phyloP scores from a whole-genome alignment of 164 flowering plant genomes.

The Litsea cubeba region DNA sequence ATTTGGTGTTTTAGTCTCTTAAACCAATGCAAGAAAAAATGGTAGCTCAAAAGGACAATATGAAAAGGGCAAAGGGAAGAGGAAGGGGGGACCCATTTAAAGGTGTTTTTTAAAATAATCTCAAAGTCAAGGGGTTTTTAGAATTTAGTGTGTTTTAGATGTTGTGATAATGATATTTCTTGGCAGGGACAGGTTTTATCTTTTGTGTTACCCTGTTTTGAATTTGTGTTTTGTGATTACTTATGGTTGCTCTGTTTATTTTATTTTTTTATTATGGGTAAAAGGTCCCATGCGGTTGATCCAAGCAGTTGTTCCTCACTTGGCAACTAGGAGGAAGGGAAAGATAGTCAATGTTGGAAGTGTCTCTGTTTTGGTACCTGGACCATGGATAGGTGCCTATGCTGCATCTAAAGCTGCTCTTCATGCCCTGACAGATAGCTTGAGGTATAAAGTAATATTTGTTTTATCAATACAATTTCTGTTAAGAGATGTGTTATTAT shows the following conservation, averaged over 20 bases:
- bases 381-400: slow-evolving; percentile 89
- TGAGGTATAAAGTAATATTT: slow-evolving; percentile 41
- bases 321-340: slow-evolving; percentile 74
- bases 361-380: slow-evolving; percentile 62
- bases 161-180: too few relatives aligned
- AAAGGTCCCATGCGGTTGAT: slow-evolving; percentile 74
- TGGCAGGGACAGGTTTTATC: too few relatives aligned
- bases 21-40: too few relatives aligned
- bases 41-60: too few relatives aligned
- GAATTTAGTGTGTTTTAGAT: too few relatives aligned
- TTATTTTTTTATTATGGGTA: not conserved
- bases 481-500: not conserved
- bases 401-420: slow-evolving; percentile 83
- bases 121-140: too few relatives aligned
- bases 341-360: slow-evolving; percentile 89
- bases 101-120: too few relatives aligned
- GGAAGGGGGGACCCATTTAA: too few relatives aligned
- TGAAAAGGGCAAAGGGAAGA: too few relatives aligned
- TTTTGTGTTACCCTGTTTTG: too few relatives aligned
- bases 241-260: not conserved
- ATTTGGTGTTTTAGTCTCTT: too few relatives aligned
- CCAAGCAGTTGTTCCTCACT: slow-evolving; percentile 89
- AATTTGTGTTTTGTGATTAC: not conserved
- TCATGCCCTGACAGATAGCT: slow-evolving; percentile 68
- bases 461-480: not conserved